A percentile compares a stretch with the other conserved stretches of the same genome.
Evolutionary conservation across 768 basidiomycete species (phyloP).

Genomic region (Pisolithus microcarpus): DNA sequence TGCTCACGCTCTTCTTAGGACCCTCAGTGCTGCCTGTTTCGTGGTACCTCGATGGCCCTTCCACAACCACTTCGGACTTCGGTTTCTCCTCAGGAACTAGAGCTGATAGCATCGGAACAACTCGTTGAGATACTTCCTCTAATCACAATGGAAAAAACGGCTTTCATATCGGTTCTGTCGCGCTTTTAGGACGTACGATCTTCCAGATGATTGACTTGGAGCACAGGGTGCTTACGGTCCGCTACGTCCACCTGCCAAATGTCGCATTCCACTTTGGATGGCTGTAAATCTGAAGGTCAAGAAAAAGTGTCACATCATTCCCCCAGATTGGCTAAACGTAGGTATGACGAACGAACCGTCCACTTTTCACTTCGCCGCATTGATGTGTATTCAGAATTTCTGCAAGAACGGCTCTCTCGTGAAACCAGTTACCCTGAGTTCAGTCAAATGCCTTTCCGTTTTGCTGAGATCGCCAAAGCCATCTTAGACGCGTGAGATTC

Average conservation of each 20-base stretch:
- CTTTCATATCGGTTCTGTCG: slow-evolving; percentile 75
- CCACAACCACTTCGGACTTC: slow-evolving; percentile 64
- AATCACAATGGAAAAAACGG: slow-evolving; percentile 84
- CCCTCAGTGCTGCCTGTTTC: not conserved
- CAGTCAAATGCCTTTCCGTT: slow-evolving; percentile 78
- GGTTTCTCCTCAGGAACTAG: slow-evolving; percentile 78
- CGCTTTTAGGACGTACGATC: slow-evolving; percentile 5
- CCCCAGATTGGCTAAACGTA: slow-evolving; percentile 83
- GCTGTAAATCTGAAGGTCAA: slow-evolving; percentile 90
- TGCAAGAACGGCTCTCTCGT: slow-evolving; percentile 64
- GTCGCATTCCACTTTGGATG: slow-evolving; percentile 92
- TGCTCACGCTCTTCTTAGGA: not conserved
- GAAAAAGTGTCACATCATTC: slow-evolving; percentile 88
- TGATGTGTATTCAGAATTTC: slow-evolving; percentile 48
- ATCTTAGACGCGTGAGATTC: slow-evolving; percentile 82
- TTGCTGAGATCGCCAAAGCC: slow-evolving; percentile 85
- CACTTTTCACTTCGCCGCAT: not conserved
- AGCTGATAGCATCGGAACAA: slow-evolving; percentile 81
- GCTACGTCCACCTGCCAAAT: slow-evolving; percentile 77
- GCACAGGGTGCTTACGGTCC: slow-evolving; percentile 87
- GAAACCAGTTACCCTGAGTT: slow-evolving; percentile 75
- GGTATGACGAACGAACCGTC: slow-evolving; percentile 42
- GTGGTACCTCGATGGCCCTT: slow-evolving; percentile 54
- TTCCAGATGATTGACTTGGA: slow-evolving; percentile 4
- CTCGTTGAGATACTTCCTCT: slow-evolving; percentile 81